phyloP scores from a whole-genome alignment of 306 rosid genomes.

The Dicorynia guianensis region DNA sequence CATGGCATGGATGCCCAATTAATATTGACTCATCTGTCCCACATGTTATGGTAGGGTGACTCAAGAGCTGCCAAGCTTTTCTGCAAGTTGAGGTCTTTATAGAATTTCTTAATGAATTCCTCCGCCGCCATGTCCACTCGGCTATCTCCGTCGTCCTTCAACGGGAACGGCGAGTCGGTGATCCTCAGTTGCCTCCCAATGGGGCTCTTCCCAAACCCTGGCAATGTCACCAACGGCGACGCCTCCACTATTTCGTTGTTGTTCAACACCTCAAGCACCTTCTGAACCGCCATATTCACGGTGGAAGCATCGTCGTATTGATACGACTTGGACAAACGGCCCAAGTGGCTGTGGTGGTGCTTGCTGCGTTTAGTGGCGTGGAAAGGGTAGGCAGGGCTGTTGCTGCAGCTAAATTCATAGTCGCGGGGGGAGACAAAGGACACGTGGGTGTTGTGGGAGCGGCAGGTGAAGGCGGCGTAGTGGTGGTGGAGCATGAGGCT shows the following conservation, averaged over 20 bases:
- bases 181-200: constrained; percentile 69
- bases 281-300: constrained; percentile 54
- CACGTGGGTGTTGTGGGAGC: constrained; percentile 40
- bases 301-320: constrained; percentile 60
- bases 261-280: constrained; percentile 68
- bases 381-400: constrained; percentile 70
- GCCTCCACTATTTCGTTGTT: constrained; percentile 46
- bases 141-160: constrained; percentile 66
- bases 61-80: constrained; percentile 49
- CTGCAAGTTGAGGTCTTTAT: constrained; percentile 67
- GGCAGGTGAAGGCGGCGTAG: constrained; percentile 53
- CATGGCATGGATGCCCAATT: neutral
- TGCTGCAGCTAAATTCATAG: constrained; percentile 96
- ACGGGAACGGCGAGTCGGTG: constrained; percentile 90
- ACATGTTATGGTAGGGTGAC: constrained; percentile 56
- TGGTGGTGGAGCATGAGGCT: constrained; percentile 57
- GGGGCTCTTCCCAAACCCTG: constrained; percentile 83
- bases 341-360: constrained; percentile 30
- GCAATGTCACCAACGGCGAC: constrained; percentile 72
- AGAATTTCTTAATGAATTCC: constrained; percentile 79
- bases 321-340: constrained; percentile 37
- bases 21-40: constrained; percentile 46
- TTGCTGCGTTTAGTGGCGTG: constrained; percentile 47
- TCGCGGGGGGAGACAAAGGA: constrained; percentile 69
- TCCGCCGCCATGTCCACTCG: constrained; percentile 79